These are phyloP conservation scores for Botryotinia calthae DNA, from an alignment of 2,329 filamentous ascomycete genomes.

Conservation along the genomic window DNA sequence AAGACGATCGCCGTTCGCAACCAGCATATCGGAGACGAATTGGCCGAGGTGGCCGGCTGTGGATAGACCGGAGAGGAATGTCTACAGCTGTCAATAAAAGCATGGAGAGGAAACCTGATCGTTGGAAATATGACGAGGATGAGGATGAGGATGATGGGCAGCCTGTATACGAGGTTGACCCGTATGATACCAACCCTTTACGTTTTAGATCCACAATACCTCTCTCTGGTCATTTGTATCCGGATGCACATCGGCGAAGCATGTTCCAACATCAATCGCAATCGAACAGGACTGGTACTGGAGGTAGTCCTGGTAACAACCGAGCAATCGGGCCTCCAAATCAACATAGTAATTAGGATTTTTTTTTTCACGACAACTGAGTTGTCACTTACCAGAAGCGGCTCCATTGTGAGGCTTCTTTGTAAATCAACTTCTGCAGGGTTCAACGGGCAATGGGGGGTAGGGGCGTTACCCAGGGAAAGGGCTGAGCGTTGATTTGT, in stretches of 20 bases:
- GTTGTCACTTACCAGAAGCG: slow-evolving; percentile 17
- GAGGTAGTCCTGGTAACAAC: slow-evolving; percentile 28
- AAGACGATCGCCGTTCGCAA: slow-evolving; percentile 34
- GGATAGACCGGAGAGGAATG: slow-evolving; percentile 81
- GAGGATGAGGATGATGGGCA: slow-evolving; percentile 79
- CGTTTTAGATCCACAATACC: slow-evolving; percentile 54
- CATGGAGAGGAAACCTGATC: slow-evolving; percentile 55
- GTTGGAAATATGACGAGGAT: slow-evolving; percentile 87
- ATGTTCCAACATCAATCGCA: slow-evolving; percentile 22
- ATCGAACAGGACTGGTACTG: slow-evolving; percentile 18
- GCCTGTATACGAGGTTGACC: slow-evolving; percentile 72
- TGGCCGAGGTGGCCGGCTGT: slow-evolving; percentile 78
- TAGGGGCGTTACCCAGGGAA: slow-evolving; percentile 36
- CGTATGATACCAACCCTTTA: slow-evolving; percentile 58
- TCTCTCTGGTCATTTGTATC: slow-evolving; percentile 32
- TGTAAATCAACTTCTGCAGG: slow-evolving; percentile 34
- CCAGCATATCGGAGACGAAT: slow-evolving; percentile 80
- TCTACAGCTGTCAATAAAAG: slow-evolving; percentile 49
- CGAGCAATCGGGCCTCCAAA: slow-evolving; percentile 27
- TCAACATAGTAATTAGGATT: slow-evolving; percentile 25
- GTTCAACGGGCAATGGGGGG: slow-evolving; percentile 26
- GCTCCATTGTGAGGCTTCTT: slow-evolving; percentile 21
- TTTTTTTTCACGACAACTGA: slow-evolving; percentile 27
- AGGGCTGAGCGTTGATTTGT: slow-evolving; percentile 33
- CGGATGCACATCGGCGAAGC: slow-evolving; percentile 30